Evolutionary conservation across 768 basidiomycete genomes (phyloP).

Genomic region (Termitomyces sp.): DNA sequence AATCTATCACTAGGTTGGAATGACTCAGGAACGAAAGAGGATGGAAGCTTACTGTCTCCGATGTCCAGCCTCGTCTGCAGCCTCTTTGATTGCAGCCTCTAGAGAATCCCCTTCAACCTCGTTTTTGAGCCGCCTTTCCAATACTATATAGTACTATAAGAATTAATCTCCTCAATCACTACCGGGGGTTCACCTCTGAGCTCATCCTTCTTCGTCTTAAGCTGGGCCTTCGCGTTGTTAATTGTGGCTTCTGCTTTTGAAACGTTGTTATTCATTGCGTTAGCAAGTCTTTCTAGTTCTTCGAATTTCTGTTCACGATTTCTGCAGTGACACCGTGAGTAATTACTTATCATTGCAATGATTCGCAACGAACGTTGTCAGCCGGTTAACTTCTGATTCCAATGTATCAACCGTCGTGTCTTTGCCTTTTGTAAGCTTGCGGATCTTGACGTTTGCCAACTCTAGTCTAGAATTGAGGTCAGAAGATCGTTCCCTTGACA

Average conservation of each 20-base stretch:
- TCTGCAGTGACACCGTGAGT: constrained; percentile 29
- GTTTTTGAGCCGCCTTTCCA: constrained; percentile 39
- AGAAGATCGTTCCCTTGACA: not conserved
- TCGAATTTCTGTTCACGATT: constrained; percentile 60
- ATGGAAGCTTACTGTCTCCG: constrained; percentile 34
- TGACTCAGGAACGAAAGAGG: not conserved
- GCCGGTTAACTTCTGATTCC: constrained; percentile 64
- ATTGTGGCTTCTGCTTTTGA: constrained; percentile 62
- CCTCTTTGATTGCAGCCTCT: constrained; percentile 43
- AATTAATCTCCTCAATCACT: not conserved
- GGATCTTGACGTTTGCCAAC: constrained; percentile 52
- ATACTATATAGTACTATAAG: constrained; percentile 23
- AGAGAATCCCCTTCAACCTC: constrained; percentile 29
- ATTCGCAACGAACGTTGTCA: constrained; percentile 43
- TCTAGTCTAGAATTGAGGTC: constrained; percentile 45
- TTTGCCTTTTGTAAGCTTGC: constrained; percentile 49
- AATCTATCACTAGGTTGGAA: constrained; percentile 15
- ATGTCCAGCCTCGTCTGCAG: constrained; percentile 34
- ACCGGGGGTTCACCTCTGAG: constrained; percentile 43
- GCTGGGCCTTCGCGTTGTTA: constrained; percentile 51
- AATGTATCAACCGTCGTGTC: constrained; percentile 59
- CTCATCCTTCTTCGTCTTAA: constrained; percentile 58
- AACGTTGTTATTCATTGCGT: constrained; percentile 46
- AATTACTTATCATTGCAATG: not conserved
- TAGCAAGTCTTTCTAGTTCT: constrained; percentile 37